Percentiles rank a stretch among this genome's conserved stretches.
Conservation (phyloP, 495 filamentous ascomycete genomes). For the Apiosordaria backusii region DNA sequence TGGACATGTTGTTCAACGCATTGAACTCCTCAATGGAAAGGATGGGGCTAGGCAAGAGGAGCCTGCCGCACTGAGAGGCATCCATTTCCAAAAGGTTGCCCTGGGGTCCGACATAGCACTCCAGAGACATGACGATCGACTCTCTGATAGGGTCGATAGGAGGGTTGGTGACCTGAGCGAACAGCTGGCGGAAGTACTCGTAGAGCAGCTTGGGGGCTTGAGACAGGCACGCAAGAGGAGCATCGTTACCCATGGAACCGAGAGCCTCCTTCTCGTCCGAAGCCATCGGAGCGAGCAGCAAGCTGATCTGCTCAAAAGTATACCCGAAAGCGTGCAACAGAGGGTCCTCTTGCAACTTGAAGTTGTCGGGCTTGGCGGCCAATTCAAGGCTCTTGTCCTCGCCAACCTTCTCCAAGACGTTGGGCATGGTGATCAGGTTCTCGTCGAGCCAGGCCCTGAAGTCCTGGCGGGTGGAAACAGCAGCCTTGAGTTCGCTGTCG, state of each 20-base stretch:
- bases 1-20: slow-evolving; percentile 73
- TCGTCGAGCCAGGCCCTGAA: slow-evolving; percentile 88
- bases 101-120: slow-evolving; percentile 96
- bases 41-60: slow-evolving; percentile 87
- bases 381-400: slow-evolving; percentile 53
- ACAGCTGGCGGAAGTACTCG: slow-evolving; percentile 98
- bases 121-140: slow-evolving; percentile 98
- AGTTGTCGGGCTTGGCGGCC: slow-evolving; percentile 60
- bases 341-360: slow-evolving; percentile 79
- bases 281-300: slow-evolving; percentile 94
- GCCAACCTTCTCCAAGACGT: slow-evolving; percentile 58
- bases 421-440: slow-evolving; percentile 75
- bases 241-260: slow-evolving; percentile 99
- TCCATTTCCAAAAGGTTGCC: slow-evolving; percentile 97
- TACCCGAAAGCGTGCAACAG: slow-evolving; percentile 89
- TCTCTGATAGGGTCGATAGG: slow-evolving; percentile 98
- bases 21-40: slow-evolving; percentile 92
- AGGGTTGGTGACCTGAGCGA: slow-evolving; percentile 98
- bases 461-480: slow-evolving; percentile 78
- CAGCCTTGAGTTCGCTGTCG: slow-evolving; percentile 88
- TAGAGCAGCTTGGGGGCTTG: slow-evolving; percentile 86
- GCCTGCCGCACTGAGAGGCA: slow-evolving; percentile 77
- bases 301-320: slow-evolving; percentile 92
- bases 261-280: slow-evolving; percentile 99
- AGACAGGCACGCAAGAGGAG: slow-evolving; percentile 87